phyloP scores from a whole-genome alignment of 2,329 filamentous ascomycete species.

The Cladosporium cucumerinum region DNA sequence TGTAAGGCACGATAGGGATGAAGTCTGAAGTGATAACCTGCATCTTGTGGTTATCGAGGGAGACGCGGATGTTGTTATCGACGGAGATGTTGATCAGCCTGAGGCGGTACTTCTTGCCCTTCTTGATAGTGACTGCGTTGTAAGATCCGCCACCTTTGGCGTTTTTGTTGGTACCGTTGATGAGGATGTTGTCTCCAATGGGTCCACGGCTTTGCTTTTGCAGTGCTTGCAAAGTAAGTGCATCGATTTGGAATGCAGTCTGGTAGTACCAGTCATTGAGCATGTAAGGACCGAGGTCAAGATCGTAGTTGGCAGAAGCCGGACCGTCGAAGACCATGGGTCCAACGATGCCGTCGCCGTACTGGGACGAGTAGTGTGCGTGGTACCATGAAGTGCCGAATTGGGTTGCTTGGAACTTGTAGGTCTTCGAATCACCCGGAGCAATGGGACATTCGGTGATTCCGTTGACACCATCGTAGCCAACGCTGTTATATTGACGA shows the following conservation, averaged over 20 bases:
- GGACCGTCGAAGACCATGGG: constrained; percentile 62
- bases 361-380: constrained; percentile 55
- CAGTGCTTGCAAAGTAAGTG: constrained; percentile 34
- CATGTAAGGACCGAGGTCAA: constrained; percentile 59
- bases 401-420: constrained; percentile 55
- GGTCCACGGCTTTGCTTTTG: constrained; percentile 30
- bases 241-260: constrained; percentile 27
- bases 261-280: constrained; percentile 57
- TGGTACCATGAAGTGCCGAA: constrained; percentile 52
- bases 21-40: constrained; percentile 38
- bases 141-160: constrained; percentile 32
- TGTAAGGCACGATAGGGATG: constrained; percentile 35
- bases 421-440: constrained; percentile 52
- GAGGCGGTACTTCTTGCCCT: constrained; percentile 43
- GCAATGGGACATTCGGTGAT: constrained; percentile 47
- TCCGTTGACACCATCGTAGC: constrained; percentile 56
- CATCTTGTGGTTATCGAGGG: constrained; percentile 35
- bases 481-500: constrained; percentile 53
- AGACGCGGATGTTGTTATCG: constrained; percentile 44
- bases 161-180: constrained; percentile 40
- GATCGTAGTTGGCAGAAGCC: constrained; percentile 57
- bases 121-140: constrained; percentile 32
- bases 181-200: constrained; percentile 51
- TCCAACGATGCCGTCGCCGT: constrained; percentile 58
- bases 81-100: constrained; percentile 47